Percentiles rank a stretch among this genome's conserved stretches.
phyloP scores from a whole-genome alignment of 495 filamentous ascomycete species.

The Aspergillus baeticus region DNA sequence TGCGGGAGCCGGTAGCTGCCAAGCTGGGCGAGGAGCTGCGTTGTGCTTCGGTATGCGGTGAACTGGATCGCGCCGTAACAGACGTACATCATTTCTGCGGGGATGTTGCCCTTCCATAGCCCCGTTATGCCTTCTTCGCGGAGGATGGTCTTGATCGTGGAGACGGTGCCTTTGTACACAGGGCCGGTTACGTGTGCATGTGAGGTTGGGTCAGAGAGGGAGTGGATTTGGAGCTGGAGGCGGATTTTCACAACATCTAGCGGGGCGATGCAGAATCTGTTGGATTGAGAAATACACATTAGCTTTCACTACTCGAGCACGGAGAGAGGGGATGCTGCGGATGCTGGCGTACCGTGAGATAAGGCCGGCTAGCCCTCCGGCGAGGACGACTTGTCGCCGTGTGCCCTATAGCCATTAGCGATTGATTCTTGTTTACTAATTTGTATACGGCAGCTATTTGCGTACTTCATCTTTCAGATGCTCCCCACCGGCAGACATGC shows the following conservation, averaged over 20 bases:
- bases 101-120: slow-evolving; percentile 97
- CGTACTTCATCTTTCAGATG: slow-evolving; percentile 87
- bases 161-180: slow-evolving; percentile 3
- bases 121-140: slow-evolving; percentile 42
- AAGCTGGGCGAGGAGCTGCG: slow-evolving; percentile 55
- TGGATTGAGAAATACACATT: neutral
- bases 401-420: slow-evolving; percentile 60
- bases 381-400: slow-evolving; percentile 73
- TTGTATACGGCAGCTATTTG: neutral
- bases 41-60: slow-evolving; percentile 76
- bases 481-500: slow-evolving; percentile 71
- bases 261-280: slow-evolving; percentile 83
- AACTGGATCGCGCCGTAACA: slow-evolving; percentile 88
- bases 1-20: slow-evolving; percentile 51
- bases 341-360: slow-evolving; percentile 68
- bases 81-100: slow-evolving; percentile 91
- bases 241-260: slow-evolving; percentile 96
- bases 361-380: slow-evolving; percentile 84
- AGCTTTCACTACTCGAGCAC: neutral
- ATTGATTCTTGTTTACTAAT: neutral
- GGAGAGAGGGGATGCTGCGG: neutral
- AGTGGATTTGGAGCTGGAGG: slow-evolving; percentile 86
- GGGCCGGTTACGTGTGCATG: neutral
- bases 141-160: neutral
- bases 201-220: slow-evolving; percentile 65